Conservation (phyloP, 208 protist species). For the Acanthamoeba healyi region DNA sequence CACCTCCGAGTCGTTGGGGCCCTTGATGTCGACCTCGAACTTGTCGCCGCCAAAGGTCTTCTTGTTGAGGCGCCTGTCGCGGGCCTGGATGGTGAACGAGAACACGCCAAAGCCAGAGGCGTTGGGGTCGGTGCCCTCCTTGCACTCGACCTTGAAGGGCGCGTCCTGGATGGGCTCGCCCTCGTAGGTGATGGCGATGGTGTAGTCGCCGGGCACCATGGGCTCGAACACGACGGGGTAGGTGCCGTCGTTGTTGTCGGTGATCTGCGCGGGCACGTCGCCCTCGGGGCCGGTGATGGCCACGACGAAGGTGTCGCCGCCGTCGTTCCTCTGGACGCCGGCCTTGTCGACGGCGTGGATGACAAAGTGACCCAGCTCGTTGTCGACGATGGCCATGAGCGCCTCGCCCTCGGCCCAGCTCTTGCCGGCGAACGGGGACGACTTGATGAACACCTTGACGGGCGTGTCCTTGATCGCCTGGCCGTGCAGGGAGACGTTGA, state of each 20-base stretch:
- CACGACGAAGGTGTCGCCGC: constrained; percentile 83
- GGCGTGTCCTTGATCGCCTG: constrained; percentile 78
- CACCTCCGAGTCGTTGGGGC: constrained; percentile 79
- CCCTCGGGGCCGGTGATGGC: constrained; percentile 80
- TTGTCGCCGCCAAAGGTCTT: constrained; percentile 83
- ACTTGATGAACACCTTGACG: constrained; percentile 76
- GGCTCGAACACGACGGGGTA: constrained; percentile 83
- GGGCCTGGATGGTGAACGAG: constrained; percentile 83
- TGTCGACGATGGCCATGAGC: constrained; percentile 45
- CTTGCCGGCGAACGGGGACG: constrained; percentile 74
- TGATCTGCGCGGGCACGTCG: constrained; percentile 65
- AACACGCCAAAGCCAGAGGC: constrained; percentile 81
- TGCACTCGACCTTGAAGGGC: constrained; percentile 83
- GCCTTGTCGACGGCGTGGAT: constrained; percentile 84
- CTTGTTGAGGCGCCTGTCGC: constrained; percentile 81
- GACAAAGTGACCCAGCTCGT: constrained; percentile 80
- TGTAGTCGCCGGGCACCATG: constrained; percentile 80
- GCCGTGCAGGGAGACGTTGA: constrained; percentile 80
- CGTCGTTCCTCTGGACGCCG: constrained; percentile 77
- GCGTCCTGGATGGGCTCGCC: constrained; percentile 82
- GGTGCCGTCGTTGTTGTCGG: constrained; percentile 84
- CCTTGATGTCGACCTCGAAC: constrained; percentile 81
- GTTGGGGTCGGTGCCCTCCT: constrained; percentile 79
- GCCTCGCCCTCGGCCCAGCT: constrained; percentile 63
- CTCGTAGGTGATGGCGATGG: constrained; percentile 81